phyloP scores from a whole-genome alignment of 345 rosid species.

The Populus simonii region DNA sequence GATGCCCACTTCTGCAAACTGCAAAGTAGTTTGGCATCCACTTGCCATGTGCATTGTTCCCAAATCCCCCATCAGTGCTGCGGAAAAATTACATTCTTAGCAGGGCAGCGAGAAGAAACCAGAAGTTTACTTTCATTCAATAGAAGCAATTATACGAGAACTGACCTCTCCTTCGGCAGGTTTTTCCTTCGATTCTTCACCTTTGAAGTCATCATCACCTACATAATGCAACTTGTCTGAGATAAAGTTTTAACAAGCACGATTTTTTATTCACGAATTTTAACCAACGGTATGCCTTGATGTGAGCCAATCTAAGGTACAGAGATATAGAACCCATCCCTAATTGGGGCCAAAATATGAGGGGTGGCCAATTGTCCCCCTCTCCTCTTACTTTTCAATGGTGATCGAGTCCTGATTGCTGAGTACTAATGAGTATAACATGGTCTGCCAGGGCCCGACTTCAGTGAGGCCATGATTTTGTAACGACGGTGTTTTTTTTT shows the following conservation, averaged over 20 bases:
- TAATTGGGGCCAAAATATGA: not conserved
- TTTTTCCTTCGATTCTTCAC: slow-evolving; percentile 59
- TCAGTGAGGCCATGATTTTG: too few relatives aligned
- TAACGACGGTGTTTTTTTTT: too few relatives aligned
- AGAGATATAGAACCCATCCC: not conserved
- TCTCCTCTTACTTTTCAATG: not conserved
- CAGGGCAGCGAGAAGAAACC: not conserved
- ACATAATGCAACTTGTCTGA: slow-evolving; percentile 12
- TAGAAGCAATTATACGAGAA: not conserved
- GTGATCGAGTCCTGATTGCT: not conserved
- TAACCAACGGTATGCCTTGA: not conserved
- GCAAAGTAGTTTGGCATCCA: slow-evolving; percentile 15
- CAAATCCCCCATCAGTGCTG: slow-evolving; percentile 34
- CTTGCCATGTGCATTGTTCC: slow-evolving; percentile 11
- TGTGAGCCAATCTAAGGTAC: not conserved
- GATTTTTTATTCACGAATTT: not conserved
- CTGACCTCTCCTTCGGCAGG: slow-evolving; percentile 65
- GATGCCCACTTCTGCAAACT: slow-evolving; percentile 22
- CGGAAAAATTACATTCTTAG: slow-evolving; percentile 1
- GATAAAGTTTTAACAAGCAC: not conserved
- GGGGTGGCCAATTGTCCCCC: not conserved
- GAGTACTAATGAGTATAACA: too few relatives aligned
- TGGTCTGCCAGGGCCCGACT: too few relatives aligned
- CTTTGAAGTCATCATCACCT: slow-evolving; percentile 80
- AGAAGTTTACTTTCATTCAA: not conserved